Evolutionary conservation across 306 rosid species (phyloP).

Genomic region (Inga oerstediana): DNA sequence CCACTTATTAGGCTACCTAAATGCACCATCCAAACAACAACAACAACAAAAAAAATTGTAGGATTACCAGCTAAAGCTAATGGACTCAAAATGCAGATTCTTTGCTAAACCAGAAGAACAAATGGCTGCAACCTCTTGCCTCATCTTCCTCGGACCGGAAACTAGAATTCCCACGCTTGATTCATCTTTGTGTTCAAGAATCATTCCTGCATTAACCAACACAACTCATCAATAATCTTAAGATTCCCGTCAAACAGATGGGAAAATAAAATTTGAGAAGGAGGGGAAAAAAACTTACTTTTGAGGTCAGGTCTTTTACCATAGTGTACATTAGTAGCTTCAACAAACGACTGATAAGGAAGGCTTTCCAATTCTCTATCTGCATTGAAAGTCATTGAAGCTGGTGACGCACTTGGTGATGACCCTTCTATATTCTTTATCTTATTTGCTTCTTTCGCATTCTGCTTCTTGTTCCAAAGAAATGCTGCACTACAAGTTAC

Average conservation of each 20-base stretch:
- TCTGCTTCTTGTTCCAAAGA: constrained; percentile 51
- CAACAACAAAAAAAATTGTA: background rate
- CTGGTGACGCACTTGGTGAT: constrained; percentile 35
- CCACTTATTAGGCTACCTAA: background rate
- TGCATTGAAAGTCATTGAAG: constrained; percentile 22
- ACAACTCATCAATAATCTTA: background rate
- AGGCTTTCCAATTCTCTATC: constrained; percentile 66
- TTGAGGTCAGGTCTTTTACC: constrained; percentile 67
- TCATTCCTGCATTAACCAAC: constrained; percentile 38
- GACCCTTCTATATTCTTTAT: constrained; percentile 50
- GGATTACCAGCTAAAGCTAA: constrained; percentile 73
- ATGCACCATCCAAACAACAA: background rate
- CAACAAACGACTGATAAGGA: constrained; percentile 48
- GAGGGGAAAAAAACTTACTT: constrained; percentile 31
- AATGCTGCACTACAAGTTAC: constrained; percentile 43
- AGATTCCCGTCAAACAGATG: too few relatives aligned
- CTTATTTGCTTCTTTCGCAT: constrained; percentile 41
- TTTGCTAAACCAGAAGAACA: constrained; percentile 58
- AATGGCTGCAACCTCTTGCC: constrained; percentile 72
- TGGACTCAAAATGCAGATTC: constrained; percentile 72
- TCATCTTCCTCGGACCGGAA: constrained; percentile 69
- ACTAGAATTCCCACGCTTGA: constrained; percentile 60
- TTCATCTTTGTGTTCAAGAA: constrained; percentile 42
- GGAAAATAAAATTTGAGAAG: too few relatives aligned
- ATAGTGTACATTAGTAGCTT: constrained; percentile 60